These are phyloP conservation scores for Calonectria hongkongensis DNA, from an alignment of 2,329 filamentous ascomycete species.

Conservation along the genomic window DNA sequence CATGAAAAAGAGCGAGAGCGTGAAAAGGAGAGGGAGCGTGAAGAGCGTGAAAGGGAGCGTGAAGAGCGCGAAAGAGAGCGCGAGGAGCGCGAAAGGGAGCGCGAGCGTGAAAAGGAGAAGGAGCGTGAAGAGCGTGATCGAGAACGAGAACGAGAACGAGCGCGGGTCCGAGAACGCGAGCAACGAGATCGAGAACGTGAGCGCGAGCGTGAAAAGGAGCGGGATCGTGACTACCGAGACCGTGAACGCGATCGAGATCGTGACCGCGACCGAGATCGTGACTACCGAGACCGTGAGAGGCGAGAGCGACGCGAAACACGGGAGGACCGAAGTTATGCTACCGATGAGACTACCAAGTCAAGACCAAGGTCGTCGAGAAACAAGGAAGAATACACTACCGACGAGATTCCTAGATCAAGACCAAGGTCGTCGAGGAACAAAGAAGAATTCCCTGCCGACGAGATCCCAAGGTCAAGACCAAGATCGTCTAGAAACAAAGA, in stretches of 20 bases:
- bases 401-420: constrained; percentile 4
- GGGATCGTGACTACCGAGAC: constrained; percentile 32
- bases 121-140: not conserved
- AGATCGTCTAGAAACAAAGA: constrained; percentile 52
- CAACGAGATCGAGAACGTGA: constrained; percentile 43
- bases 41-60: not conserved
- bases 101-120: not conserved
- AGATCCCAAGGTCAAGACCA: constrained; percentile 32
- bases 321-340: constrained; percentile 26
- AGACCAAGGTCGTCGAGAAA: constrained; percentile 12
- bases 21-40: not conserved
- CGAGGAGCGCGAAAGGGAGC: not conserved
- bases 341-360: constrained; percentile 36
- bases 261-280: constrained; percentile 12
- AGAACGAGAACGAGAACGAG: not conserved
- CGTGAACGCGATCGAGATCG: constrained; percentile 18
- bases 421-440: constrained; percentile 49
- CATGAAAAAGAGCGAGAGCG: constrained; percentile 2
- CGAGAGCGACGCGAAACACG: constrained; percentile 7
- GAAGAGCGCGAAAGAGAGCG: not conserved
- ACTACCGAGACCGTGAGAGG: constrained; percentile 7
- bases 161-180: constrained; percentile 12
- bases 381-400: too few species aligned
- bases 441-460: constrained; percentile 48
- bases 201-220: constrained; percentile 39